These are phyloP conservation scores for Raddia distichophylla DNA, from an alignment of 176 grass and related monocot genomes.

Conservation along the genomic window DNA sequence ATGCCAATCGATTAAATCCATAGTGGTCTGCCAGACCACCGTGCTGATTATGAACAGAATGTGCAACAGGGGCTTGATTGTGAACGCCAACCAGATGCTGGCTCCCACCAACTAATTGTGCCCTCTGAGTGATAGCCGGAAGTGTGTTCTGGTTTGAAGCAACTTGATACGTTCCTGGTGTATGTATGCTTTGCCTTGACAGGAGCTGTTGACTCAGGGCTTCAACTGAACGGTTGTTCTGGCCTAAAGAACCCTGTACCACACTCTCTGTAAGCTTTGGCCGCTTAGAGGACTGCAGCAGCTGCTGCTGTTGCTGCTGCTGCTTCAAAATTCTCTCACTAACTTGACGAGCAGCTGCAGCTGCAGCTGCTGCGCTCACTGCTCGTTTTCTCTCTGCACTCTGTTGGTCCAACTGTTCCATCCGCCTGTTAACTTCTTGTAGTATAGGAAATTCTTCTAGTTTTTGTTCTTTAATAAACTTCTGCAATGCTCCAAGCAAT, in stretches of 20 bases:
- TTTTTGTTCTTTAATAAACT: conserved; percentile 57
- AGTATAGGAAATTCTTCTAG: conserved; percentile 53
- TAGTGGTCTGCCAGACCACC: conserved; percentile 33
- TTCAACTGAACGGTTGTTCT: conserved; percentile 1
- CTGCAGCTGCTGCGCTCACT: conserved; percentile 13
- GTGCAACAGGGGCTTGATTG: conserved; percentile 10
- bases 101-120: conserved; percentile 18
- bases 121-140: neutral
- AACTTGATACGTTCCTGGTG: conserved; percentile 13
- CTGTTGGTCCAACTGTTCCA: conserved; percentile 46
- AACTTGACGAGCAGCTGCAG: conserved; percentile 33
- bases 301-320: conserved; percentile 15
- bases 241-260: conserved; percentile 32
- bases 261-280: conserved; percentile 24
- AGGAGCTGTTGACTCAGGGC: conserved; percentile 8
- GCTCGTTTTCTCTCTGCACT: conserved; percentile 48
- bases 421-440: conserved; percentile 48
- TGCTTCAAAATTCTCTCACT: conserved; percentile 26
- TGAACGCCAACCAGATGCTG: conserved; percentile 29
- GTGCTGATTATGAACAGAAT: conserved; percentile 12
- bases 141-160: conserved; percentile 32
- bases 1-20: neutral
- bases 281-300: conserved; percentile 30
- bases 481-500: conserved; percentile 52
- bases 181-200: conserved; percentile 8